phyloP scores from a whole-genome alignment of 371 early-diverging fungal genomes.

The Mortierella sp. region DNA sequence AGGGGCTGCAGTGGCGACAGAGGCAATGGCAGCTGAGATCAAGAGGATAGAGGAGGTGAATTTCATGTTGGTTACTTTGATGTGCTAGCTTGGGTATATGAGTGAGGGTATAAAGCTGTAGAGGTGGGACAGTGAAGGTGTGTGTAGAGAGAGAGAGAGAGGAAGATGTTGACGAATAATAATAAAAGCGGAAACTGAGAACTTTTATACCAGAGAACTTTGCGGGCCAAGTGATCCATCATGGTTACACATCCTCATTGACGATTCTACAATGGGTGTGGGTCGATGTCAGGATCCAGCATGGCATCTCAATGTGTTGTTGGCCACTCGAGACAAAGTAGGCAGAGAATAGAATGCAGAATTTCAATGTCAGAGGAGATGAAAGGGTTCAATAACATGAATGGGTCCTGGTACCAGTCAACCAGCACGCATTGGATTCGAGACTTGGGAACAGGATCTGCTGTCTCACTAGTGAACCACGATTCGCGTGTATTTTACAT shows the following conservation, averaged over 20 bases:
- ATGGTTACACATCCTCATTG: neutral
- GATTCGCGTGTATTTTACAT: neutral
- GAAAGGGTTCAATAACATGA: neutral
- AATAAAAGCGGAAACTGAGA: neutral
- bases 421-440: neutral
- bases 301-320: neutral
- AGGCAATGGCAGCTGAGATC: constrained; percentile 46
- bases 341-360: neutral
- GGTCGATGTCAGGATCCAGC: neutral
- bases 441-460: neutral
- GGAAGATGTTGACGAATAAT: neutral
- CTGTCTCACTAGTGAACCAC: neutral
- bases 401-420: too few species aligned
- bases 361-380: neutral
- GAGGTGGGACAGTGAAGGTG: too few species aligned
- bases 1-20: constrained; percentile 7
- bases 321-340: neutral
- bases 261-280: neutral
- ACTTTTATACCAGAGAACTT: neutral
- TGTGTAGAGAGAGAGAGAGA: neutral
- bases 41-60: constrained; percentile 30
- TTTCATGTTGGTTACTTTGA: constrained; percentile 16
- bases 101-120: neutral
- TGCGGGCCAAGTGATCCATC: neutral
- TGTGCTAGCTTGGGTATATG: neutral